Evolutionary conservation across 78 protist species (phyloP), one percentile per base, ranked within the genome.

Genomic region (Dictyostelium brefeldianum): DNA sequence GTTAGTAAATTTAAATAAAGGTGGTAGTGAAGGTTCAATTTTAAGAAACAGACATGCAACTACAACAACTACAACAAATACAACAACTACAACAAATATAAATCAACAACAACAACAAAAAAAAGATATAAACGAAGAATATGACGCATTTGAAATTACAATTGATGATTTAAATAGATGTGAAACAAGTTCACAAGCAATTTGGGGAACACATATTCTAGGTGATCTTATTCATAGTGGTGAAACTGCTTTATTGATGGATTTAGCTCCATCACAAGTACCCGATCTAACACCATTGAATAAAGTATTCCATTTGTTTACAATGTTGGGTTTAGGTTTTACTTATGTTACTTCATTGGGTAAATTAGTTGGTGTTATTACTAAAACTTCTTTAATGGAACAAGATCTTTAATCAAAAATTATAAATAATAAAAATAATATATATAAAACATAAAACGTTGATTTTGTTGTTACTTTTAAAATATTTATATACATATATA

Each of bases 231-330:
- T 87, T 27, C 67, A 87, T 12, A 64, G 69, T 48, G 93, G 93
- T 31, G 93, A 87, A 47, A 50, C 67, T 7, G 93, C 93, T 25
- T 48, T 87, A 15, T 50, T 87, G 47, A 87, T 87, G 93, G 93
- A 87, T 77, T 87, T 87, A 27, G 93, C 93, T 46, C 93, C 93
- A 7, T 64, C 80, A 11, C 92, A 87, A 56, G 80, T 87, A 4
- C 93, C 93, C 77, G 93, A 87, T 77, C 15, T 74, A 62, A 87
- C 83, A 4, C 93, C 93, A 62, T 62, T 87, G 70, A 87, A 87
- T 74, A 87, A 87, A 51, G 93, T 87, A 65, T 87, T 87, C 67
- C 93, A 87, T 87, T 77, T 87, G 65, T 87, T 87, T 59, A 87
- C 93, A 0, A 87, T 87, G 93, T 53, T 87, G 8, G 93, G 93